Base-by-base conservation (phyloP, 805 yeast species). In the Lachancea waltii region DNA sequence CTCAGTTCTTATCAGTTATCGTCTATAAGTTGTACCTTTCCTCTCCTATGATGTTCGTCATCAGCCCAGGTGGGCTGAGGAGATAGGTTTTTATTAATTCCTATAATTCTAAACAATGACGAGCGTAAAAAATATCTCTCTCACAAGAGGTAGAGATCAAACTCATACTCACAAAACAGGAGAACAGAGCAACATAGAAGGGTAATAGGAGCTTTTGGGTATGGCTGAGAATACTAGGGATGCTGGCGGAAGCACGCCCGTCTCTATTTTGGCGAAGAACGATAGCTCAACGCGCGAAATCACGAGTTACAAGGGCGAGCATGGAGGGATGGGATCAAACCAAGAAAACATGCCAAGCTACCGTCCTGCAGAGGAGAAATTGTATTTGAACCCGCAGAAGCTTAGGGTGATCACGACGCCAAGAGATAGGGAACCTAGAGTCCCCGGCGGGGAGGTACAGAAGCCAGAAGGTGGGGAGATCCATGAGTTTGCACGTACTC, bases 211-310 rank as follows among this genome's bases (percentile, higher is more conserved):
- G 23, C 37, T 23, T 18, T 11, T 21, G 25, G 24, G 11, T 10
- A 37, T 37, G 41, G 20, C 36, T 21, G 36, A 20, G 18, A 18
- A 19, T 29, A 20, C 35, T 20, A 37, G 28, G 19, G 41, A 37
- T 19, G 30, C 33, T 22, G 33, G 27, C 10, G 27, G 24, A 17
- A 28, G 19, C 29, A 20, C 36, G 15, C 45, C 45, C n/a, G 45
- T 42, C 25, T 42, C 45, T 15, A 42, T 42, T 13, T 34, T 42
- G 31, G 40, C 42, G 11, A 42, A 42, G 19, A 36, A 36, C 21
- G 31, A 23, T 18, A 21, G 26, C 8, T 9, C 36, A 15, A 26
- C 33, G n/a, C 26, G 36, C 22, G 33, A 26, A 26, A 30, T 26
- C 36, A 27, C 33, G 10, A 32, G 33, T 21, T 22, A 30, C 36